A percentile compares a stretch with the other conserved stretches of the same genome.
Conservation (phyloP, 179 eudicot genomes). For the Corrigiola litoralis region DNA sequence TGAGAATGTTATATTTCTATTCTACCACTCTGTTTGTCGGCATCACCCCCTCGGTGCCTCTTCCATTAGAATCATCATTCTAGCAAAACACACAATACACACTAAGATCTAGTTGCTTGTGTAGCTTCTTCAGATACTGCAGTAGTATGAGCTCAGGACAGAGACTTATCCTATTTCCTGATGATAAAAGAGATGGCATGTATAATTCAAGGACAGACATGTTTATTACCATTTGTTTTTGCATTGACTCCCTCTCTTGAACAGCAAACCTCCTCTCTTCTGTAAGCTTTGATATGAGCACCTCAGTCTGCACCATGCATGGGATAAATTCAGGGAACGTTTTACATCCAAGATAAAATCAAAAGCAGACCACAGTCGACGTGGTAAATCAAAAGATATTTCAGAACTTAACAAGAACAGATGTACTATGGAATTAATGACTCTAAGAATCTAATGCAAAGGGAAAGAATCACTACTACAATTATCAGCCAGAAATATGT, state of each 20-base stretch:
- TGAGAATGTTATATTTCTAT: too few species aligned
- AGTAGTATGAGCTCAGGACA: too few species aligned
- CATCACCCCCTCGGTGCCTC: too few species aligned
- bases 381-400: neutral
- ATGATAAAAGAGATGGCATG: too few species aligned
- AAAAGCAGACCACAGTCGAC: too few species aligned
- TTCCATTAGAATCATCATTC: too few species aligned
- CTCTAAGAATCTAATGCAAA: neutral
- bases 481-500: neutral
- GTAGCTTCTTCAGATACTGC: too few species aligned
- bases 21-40: too few species aligned
- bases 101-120: too few species aligned
- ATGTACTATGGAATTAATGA: neutral
- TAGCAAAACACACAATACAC: too few species aligned
- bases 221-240: conserved; percentile 54
- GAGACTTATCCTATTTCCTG: too few species aligned
- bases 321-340: neutral
- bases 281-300: conserved; percentile 41
- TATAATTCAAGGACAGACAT: neutral
- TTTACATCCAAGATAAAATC: too few species aligned
- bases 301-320: conserved; percentile 47
- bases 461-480: neutral
- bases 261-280: conserved; percentile 47
- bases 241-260: conserved; percentile 47
- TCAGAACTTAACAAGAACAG: neutral